These are phyloP conservation scores for Metschnikowia bowlesiae DNA, from an alignment of 805 yeast species.

Conservation along the genomic window DNA sequence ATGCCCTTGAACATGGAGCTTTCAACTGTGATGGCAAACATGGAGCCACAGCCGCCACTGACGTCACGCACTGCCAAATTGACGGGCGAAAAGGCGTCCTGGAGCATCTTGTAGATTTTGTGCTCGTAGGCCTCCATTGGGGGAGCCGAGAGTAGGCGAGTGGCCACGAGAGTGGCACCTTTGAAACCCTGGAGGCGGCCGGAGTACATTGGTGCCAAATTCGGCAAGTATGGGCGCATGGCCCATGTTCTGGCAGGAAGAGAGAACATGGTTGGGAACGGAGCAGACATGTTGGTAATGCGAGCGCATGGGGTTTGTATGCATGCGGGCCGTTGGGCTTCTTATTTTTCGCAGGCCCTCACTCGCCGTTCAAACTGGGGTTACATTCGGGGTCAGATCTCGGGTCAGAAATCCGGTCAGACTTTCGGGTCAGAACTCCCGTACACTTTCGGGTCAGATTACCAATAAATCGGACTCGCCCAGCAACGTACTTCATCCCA, in stretches of 20 bases:
- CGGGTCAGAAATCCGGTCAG: too few relatives aligned
- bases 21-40: conserved; percentile 84
- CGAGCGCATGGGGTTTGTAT: background rate
- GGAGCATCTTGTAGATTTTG: conserved; percentile 54
- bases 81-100: conserved; percentile 55
- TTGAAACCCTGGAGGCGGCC: background rate
- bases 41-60: conserved; percentile 94
- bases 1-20: conserved; percentile 73
- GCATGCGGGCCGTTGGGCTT: background rate
- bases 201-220: background rate
- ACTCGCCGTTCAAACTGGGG: too few relatives aligned
- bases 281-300: background rate
- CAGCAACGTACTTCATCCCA: too few relatives aligned
- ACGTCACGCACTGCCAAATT: conserved; percentile 70
- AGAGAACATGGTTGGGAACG: background rate
- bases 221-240: background rate
- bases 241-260: background rate
- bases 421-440: too few relatives aligned
- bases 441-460: too few relatives aligned
- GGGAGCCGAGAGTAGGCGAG: conserved; percentile 11
- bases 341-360: too few relatives aligned
- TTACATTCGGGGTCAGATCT: too few relatives aligned
- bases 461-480: too few relatives aligned
- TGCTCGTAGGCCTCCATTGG: conserved; percentile 58
- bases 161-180: background rate